Evolutionary conservation across 768 basidiomycete species (phyloP).

Genomic region (Boletus subcaerulescens): DNA sequence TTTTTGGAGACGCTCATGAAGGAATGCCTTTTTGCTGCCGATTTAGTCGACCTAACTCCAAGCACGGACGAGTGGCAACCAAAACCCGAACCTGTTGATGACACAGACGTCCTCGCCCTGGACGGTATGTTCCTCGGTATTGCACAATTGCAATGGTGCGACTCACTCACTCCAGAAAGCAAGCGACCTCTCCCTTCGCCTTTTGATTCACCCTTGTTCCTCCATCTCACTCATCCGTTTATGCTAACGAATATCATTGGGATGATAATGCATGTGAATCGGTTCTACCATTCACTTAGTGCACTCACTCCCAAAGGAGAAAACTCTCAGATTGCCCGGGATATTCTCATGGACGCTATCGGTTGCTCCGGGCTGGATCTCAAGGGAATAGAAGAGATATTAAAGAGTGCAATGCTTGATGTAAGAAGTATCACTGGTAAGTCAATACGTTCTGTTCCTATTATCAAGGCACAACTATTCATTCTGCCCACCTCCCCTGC

Average conservation of each 20-base stretch:
- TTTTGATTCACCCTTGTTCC: conserved; percentile 41
- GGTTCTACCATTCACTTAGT: conserved; percentile 52
- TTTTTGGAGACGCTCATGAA: conserved; percentile 64
- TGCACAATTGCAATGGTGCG: conserved; percentile 41
- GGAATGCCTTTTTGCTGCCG: conserved; percentile 40
- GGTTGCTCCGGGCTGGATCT: conserved; percentile 66
- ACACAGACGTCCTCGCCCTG: conserved; percentile 18
- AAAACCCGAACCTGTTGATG: conserved; percentile 30
- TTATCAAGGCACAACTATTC: background rate
- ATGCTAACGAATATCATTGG: conserved; percentile 48
- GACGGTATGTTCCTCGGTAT: conserved; percentile 23
- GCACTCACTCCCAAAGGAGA: conserved; percentile 55
- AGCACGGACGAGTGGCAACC: conserved; percentile 10
- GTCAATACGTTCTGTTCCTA: conserved; percentile 11
- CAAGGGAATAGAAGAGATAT: conserved; percentile 43
- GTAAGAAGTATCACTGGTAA: conserved; percentile 21
- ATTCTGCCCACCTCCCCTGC: background rate
- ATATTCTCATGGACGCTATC: conserved; percentile 59
- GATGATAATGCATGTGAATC: conserved; percentile 55
- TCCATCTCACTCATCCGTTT: conserved; percentile 64
- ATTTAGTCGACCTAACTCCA: conserved; percentile 17
- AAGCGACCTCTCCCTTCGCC: conserved; percentile 16
- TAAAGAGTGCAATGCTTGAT: conserved; percentile 38
- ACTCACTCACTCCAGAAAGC: conserved; percentile 26
- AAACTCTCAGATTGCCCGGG: conserved; percentile 61